Conservation (phyloP, 140 eudicot species). For the Stevia rebaudiana region DNA sequence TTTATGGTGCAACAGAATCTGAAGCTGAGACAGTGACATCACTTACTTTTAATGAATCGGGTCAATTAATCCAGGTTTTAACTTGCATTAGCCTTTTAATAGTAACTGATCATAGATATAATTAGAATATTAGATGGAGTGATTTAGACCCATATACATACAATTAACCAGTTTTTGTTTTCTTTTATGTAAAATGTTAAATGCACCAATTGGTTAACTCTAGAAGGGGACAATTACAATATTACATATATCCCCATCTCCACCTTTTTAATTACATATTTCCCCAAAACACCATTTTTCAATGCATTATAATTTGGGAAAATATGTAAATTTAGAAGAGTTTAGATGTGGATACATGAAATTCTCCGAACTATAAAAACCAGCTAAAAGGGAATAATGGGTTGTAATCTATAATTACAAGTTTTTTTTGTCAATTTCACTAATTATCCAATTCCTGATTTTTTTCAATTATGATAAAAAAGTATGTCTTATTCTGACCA, state of each 20-base stretch:
- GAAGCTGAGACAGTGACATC: constrained; percentile 63
- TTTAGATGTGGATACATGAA: too few relatives aligned
- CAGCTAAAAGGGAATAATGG: too few relatives aligned
- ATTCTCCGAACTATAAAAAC: too few relatives aligned
- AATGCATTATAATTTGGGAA: too few relatives aligned
- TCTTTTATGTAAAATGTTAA: not conserved
- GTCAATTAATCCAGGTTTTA: constrained; percentile 74
- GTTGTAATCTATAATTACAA: too few relatives aligned
- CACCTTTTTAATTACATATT: too few relatives aligned
- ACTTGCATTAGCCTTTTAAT: not conserved
- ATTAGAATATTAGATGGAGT: not conserved
- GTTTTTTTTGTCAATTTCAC: not conserved
- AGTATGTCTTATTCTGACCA: not conserved
- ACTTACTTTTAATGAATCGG: constrained; percentile 51
- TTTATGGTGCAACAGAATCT: constrained; percentile 91
- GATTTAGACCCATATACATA: not conserved
- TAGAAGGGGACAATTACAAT: too few relatives aligned
- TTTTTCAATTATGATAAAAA: not conserved
- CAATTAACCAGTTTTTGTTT: not conserved
- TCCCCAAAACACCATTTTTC: too few relatives aligned
- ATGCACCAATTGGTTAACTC: not conserved
- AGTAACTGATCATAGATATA: not conserved
- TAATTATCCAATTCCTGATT: not conserved
- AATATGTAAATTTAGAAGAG: too few relatives aligned
- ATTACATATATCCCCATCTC: too few relatives aligned